Evolutionary conservation across 495 filamentous ascomycete species (phyloP).

Genomic region (Neurospora cerealis): DNA sequence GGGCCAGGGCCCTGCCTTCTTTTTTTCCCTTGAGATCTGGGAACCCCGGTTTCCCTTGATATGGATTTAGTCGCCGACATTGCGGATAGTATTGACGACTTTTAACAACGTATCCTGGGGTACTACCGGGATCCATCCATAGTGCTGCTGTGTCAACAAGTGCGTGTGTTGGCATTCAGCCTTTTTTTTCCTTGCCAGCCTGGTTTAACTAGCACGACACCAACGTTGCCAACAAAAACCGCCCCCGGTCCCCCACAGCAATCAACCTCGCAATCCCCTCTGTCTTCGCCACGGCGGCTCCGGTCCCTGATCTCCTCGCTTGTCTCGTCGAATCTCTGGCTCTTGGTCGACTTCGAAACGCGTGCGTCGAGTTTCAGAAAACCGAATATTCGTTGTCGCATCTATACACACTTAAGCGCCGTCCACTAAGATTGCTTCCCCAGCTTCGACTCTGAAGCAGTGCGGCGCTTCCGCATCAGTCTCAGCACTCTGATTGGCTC

Average conservation of each 20-base stretch:
- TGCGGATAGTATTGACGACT: neutral
- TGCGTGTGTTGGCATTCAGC: neutral
- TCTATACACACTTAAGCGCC: conserved; percentile 24
- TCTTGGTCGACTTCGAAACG: neutral
- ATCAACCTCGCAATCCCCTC: neutral
- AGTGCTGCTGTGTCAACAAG: neutral
- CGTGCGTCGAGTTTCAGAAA: conserved; percentile 7
- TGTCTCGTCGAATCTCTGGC: neutral
- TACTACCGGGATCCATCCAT: neutral
- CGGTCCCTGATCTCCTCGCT: neutral
- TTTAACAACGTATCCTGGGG: neutral
- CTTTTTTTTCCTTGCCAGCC: neutral
- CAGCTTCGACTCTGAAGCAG: conserved; percentile 9
- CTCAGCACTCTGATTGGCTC: conserved; percentile 20
- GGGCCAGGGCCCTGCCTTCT: neutral
- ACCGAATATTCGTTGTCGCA: conserved; percentile 12
- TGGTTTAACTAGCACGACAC: neutral
- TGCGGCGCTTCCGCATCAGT: conserved; percentile 24
- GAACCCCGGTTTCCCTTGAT: neutral
- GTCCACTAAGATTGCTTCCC: conserved; percentile 15
- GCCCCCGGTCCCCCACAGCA: neutral
- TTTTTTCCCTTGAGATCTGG: neutral
- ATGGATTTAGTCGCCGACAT: neutral
- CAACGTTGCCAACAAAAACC: neutral
- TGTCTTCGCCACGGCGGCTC: neutral